A percentile compares a stretch with the other conserved stretches of the same genome.
Conservation (phyloP, 2,329 filamentous ascomycete genomes). For the Aspergillus amoenus region DNA sequence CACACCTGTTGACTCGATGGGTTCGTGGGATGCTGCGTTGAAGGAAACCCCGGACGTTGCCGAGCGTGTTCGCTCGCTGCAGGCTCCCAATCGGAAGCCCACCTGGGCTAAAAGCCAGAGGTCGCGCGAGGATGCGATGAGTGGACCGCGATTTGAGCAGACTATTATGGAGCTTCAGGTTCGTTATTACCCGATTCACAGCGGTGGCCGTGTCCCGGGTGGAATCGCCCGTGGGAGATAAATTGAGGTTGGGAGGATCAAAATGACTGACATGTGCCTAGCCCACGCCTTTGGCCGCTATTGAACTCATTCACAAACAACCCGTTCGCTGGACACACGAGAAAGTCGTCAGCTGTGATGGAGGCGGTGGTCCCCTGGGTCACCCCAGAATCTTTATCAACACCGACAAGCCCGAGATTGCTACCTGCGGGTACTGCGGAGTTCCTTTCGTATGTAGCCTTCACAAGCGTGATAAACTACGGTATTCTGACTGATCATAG, state of each 20-base stretch:
- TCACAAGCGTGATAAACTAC: not conserved
- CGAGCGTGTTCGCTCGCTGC: constrained; percentile 60
- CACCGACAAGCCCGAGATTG: constrained; percentile 94
- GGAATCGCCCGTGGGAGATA: not conserved
- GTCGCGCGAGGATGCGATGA: constrained; percentile 80
- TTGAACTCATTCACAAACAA: constrained; percentile 93
- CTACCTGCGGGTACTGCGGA: constrained; percentile 86
- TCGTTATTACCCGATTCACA: constrained; percentile 31
- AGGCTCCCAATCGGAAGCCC: constrained; percentile 80
- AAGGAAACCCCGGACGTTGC: constrained; percentile 56
- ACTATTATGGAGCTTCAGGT: constrained; percentile 93
- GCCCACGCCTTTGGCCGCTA: constrained; percentile 87
- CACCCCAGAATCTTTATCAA: constrained; percentile 98
- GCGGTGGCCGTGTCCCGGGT: not conserved
- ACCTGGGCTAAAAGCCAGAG: constrained; percentile 87
- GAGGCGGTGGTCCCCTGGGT: constrained; percentile 83
- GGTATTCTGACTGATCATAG: constrained; percentile 47
- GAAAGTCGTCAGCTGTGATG: constrained; percentile 80
- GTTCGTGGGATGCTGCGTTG: constrained; percentile 52
- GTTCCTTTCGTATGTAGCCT: constrained; percentile 74
- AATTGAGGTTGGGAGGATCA: not conserved
- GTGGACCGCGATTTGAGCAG: constrained; percentile 93
- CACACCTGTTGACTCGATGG: constrained; percentile 50
- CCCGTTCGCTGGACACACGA: constrained; percentile 89
- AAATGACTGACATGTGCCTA: constrained; percentile 39